Conservation (phyloP, 768 basidiomycete species). For the Auricularia sp. region DNA sequence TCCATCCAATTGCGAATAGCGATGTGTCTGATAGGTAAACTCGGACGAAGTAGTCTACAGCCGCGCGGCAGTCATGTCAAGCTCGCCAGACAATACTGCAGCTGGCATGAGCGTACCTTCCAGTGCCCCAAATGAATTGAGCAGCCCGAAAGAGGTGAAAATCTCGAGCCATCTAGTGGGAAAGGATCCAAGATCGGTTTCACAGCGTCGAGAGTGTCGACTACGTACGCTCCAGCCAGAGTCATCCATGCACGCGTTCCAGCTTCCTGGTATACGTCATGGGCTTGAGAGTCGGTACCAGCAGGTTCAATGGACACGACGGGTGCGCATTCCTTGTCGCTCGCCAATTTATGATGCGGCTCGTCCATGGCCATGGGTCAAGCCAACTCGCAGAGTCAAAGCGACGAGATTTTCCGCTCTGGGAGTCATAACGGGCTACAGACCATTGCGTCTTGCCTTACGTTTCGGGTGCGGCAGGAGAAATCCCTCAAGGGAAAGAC, state of each 20-base stretch:
- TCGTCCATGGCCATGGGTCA: too few species aligned
- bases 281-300: too few species aligned
- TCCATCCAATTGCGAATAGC: conserved; percentile 18
- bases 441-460: too few species aligned
- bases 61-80: neutral
- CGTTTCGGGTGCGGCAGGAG: too few species aligned
- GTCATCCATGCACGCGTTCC: conserved; percentile 5
- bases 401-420: too few species aligned
- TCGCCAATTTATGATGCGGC: too few species aligned
- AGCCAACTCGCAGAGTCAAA: too few species aligned
- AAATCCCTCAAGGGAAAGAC: too few species aligned
- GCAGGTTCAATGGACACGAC: too few species aligned
- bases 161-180: neutral
- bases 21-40: conserved; percentile 28
- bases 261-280: neutral
- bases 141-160: conserved; percentile 27
- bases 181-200: neutral
- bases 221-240: neutral
- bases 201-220: neutral
- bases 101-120: conserved; percentile 19
- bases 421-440: too few species aligned
- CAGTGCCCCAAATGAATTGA: conserved; percentile 38
- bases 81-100: neutral
- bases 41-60: conserved; percentile 29
- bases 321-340: too few species aligned